phyloP scores from a whole-genome alignment of 2,329 filamentous ascomycete genomes.

The Botryotinia convoluta region DNA sequence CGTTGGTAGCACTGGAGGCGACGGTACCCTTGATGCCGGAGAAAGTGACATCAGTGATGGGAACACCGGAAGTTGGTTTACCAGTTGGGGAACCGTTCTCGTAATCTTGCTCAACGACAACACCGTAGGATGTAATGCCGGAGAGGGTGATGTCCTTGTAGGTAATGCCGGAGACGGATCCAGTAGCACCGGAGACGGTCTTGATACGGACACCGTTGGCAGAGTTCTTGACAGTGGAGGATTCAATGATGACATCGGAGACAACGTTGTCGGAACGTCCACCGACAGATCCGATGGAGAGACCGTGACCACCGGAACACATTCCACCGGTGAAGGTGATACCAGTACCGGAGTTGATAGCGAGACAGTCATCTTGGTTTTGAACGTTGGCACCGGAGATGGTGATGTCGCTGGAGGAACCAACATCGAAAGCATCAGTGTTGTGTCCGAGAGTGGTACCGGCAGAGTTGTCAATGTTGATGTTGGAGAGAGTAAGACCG shows the following conservation, averaged over 20 bases:
- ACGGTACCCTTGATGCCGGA: slow-evolving; percentile 46
- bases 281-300: slow-evolving; percentile 60
- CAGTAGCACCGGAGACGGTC: slow-evolving; percentile 40
- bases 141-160: slow-evolving; percentile 53
- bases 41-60: slow-evolving; percentile 51
- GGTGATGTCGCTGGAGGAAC: slow-evolving; percentile 45
- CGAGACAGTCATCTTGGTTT: slow-evolving; percentile 61
- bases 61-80: slow-evolving; percentile 42
- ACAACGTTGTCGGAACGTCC: slow-evolving; percentile 55
- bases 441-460: slow-evolving; percentile 49
- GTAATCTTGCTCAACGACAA: slow-evolving; percentile 59
- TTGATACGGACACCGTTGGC: slow-evolving; percentile 48
- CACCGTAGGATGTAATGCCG: slow-evolving; percentile 45
- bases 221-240: slow-evolving; percentile 49
- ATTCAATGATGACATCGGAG: slow-evolving; percentile 49
- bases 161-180: slow-evolving; percentile 48
- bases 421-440: slow-evolving; percentile 55
- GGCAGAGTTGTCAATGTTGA: slow-evolving; percentile 57
- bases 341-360: slow-evolving; percentile 52
- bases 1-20: slow-evolving; percentile 39
- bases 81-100: slow-evolving; percentile 33
- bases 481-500: slow-evolving; percentile 46
- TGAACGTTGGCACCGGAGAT: slow-evolving; percentile 52
- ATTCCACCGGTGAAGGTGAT: slow-evolving; percentile 35
- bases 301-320: slow-evolving; percentile 42